Conservation (phyloP, 805 yeast genomes). For the Candida sakaeoensis region DNA sequence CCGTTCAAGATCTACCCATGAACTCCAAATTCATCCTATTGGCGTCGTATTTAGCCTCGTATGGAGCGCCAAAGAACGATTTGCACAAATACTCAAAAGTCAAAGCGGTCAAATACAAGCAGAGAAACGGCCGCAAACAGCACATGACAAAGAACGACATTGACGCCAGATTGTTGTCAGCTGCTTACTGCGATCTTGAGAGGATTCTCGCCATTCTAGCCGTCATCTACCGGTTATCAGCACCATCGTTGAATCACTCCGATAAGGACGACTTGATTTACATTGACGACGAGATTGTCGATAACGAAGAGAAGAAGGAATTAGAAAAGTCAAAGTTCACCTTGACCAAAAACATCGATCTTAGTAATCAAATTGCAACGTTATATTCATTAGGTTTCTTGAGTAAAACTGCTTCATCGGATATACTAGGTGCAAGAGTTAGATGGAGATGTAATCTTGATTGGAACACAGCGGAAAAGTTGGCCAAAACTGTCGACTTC, state of each 20-base stretch:
- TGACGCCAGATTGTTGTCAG: slow-evolving; percentile 62
- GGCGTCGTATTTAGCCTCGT: slow-evolving; percentile 83
- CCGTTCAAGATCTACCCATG: slow-evolving; percentile 47
- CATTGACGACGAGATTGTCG: slow-evolving; percentile 29
- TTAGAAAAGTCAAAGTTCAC: slow-evolving; percentile 34
- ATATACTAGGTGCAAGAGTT: slow-evolving; percentile 61
- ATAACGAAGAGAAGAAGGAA: slow-evolving; percentile 31
- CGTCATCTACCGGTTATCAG: slow-evolving; percentile 53
- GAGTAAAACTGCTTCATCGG: slow-evolving; percentile 40
- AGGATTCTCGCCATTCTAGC: slow-evolving; percentile 75
- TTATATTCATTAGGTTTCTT: slow-evolving; percentile 51
- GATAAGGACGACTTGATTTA: slow-evolving; percentile 17
- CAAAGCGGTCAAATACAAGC: slow-evolving; percentile 27
- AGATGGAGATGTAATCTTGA: slow-evolving; percentile 77
- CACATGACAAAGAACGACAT: slow-evolving; percentile 39
- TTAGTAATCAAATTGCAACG: slow-evolving; percentile 58
- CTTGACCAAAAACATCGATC: slow-evolving; percentile 41
- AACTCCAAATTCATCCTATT: slow-evolving; percentile 69
- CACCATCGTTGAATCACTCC: slow-evolving; percentile 24
- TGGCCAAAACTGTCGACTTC: slow-evolving; percentile 63
- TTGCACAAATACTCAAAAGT: slow-evolving; percentile 64
- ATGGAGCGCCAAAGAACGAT: slow-evolving; percentile 66
- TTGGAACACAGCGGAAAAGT: slow-evolving; percentile 58
- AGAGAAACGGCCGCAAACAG: slow-evolving; percentile 19
- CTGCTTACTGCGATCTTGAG: slow-evolving; percentile 73